Percentiles rank a stretch among this genome's conserved stretches.
Evolutionary conservation across 2,329 filamentous ascomycete species (phyloP).

Genomic region (Albophoma yamanashiensis): DNA sequence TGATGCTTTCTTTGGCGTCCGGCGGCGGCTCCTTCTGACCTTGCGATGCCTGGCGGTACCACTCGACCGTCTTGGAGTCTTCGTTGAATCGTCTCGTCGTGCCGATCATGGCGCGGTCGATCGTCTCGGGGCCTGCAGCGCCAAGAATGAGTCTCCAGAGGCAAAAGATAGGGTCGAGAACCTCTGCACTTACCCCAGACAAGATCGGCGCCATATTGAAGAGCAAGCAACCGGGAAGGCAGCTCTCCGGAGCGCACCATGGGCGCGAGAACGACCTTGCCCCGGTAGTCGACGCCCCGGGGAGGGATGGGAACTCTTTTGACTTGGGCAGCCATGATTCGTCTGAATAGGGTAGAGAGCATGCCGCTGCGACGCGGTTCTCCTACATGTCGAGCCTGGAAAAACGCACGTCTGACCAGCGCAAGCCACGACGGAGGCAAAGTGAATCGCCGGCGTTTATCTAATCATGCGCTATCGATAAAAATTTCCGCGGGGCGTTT

Average conservation of each 20-base stretch:
- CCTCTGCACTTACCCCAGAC: constrained; percentile 64
- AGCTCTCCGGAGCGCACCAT: constrained; percentile 98
- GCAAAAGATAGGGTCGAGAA: not conserved
- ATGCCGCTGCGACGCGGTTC: constrained; percentile 12
- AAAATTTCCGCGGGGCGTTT: not conserved
- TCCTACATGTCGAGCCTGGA: constrained; percentile 7
- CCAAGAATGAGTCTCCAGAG: not conserved
- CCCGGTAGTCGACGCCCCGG: constrained; percentile 85
- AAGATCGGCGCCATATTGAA: constrained; percentile 92
- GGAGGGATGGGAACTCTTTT: constrained; percentile 74
- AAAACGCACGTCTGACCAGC: not conserved
- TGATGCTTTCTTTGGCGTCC: constrained; percentile 52
- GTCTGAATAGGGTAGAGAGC: constrained; percentile 25
- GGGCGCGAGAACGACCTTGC: constrained; percentile 87
- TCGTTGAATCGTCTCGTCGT: constrained; percentile 69
- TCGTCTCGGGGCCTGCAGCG: constrained; percentile 70
- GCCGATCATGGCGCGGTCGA: constrained; percentile 86
- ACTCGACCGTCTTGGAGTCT: constrained; percentile 72
- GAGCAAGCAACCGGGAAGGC: constrained; percentile 74
- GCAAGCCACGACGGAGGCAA: not conserved
- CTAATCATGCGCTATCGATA: constrained; percentile 1
- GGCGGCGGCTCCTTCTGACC: constrained; percentile 46
- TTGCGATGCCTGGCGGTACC: constrained; percentile 65
- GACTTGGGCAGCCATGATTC: constrained; percentile 46
- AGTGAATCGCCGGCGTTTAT: not conserved